Base-by-base conservation (phyloP, 2,329 filamentous ascomycete species). In the Rhytidhysteron rufulum region DNA sequence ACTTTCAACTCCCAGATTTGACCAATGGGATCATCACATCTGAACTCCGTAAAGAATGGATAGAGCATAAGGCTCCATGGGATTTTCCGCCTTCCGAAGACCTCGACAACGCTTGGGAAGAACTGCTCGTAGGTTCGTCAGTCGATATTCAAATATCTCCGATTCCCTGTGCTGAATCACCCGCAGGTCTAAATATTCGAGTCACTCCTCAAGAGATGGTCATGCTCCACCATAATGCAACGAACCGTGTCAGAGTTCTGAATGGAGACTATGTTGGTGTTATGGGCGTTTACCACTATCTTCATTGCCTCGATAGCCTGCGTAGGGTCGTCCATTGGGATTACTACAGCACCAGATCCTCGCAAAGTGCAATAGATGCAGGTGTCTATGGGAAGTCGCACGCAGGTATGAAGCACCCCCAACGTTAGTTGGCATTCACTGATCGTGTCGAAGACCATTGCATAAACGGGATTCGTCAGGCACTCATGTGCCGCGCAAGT, bases 251-350 rank as follows among this genome's bases (percentile, higher is more conserved):
- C 27, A 34, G 29, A 8, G 15, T 34, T 20, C 11, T 16, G 4
- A 34, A 42, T 20, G 40, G 40, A 15, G 40, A 42, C 11, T 42
- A 42, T 21, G 30, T 39, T 8, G 40, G 40, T 16, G 27, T 33
- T 6, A 13, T 38, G 4, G 40, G 40, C 7, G 21, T 33, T 9
- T 42, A 19, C 9, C 40, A 42, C 30, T 34, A 42, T 13, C 24
- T 42, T 9, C 40, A 42, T 20, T 42, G 40, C 31, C 30, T 42
- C 7, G 35, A 42, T 27, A 25, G 6, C 13, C 13, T 42, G 11
- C 24, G 40, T 5, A 33, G 34, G 4, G 17, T 33, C 3, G 19
- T 42, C n/a, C 40, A 42, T 39, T 31, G 17, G 17, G 35, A 42
- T n/a, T 39, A 38, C 25, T 42, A 42, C 21, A 20, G 25, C 7